Base-by-base conservation (phyloP, 2,329 filamentous ascomycete species). In the Alternaria sp. region DNA sequence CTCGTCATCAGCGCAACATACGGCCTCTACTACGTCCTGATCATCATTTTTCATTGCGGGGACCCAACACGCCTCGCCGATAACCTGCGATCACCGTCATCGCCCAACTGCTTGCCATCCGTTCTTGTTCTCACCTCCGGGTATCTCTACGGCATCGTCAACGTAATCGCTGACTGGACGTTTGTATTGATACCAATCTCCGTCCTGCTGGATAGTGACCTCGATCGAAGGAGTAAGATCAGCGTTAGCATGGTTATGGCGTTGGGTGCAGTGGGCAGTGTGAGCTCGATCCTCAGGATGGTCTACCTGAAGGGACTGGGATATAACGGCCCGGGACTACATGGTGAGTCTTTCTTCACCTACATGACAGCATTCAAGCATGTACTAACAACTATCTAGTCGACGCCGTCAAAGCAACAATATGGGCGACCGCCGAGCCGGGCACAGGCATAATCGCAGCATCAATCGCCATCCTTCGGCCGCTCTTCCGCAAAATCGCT, bases 381-480 rank as follows among this genome's bases (percentile, higher is more conserved):
- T 32, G 57, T 71, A 25, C 63, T 57, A 75, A 25, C 4, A 6
- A 12, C 4, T 4, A 5, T 32, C n/a, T 32, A 77, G 74, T 64
- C 43, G 67, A 77, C 58, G 74, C 79, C 57, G 78, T 78, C 40
- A 78, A 78, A 67, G 77, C 78, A 23, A 80, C 76, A 13, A 78
- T 82, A 45, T 85, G 83, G 82, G 83, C 83, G 4, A 79, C 84
- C 30, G 78, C 84, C 23, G 84, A 85, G 63, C 82, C 83, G 32
- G 84, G 82, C 10, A 83, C 82, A 17, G 84, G 84, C 17, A 84
- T 86, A 64, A 79, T 83, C 8, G 83, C 85, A 12, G 83, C 83
- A 3, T 84, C 82, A 8, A 74, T 83, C 40, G 82, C 83, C 8
- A 80, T 83, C 5, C 77, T 85, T 2, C 82, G 83, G 0, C 83